Base-by-base conservation (phyloP, 306 rosid species). In the Acacia melanoxylon region DNA sequence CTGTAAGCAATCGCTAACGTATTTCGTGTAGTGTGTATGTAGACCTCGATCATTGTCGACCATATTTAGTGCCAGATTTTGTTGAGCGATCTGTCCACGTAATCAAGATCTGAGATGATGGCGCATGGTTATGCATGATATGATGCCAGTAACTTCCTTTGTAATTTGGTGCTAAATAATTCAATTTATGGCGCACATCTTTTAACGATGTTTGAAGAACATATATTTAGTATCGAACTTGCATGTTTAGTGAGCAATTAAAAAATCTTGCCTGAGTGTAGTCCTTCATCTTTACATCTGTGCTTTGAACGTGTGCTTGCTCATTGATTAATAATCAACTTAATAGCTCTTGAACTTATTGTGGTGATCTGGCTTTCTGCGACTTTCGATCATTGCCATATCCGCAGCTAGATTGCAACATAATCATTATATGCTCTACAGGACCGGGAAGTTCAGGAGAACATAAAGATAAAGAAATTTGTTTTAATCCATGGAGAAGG, bases 401-500 rank as follows among this genome's bases (percentile, higher is more conserved):
- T 70, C 45, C 15, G 44, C 35, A 3, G 31, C n/a, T 27, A 42
- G 48, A 70, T 59, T 33, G n/a, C 46, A 56, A 56, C 29, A 24
- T 41, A 75, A 56, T 52, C 67, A 8, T 56, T 29, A 72, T 80
- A 40, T 80, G 58, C 56, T 85, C n/a, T 29, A 40, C 89, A 93
- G 94, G 87, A 35, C 78, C 88, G 88, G 10, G 93, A 89, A 31
- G 11, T 66, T 81, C 92, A 91, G 84, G 97, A 87, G 80, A 92
- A 86, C 76, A 71, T 93, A 49, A 89, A 83, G 65, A 83, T 82
- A 44, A 95, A 92, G 83, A 95, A 92, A 74, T 69, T 95, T 81
- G 75, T 95, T 70, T 87, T 95, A 65, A 79, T 95, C 81, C 97
- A 95, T 24, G 99, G 99, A 65, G 98, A 92, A 89, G 99, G 99